Percentiles rank a stretch among this genome's conserved stretches.
These are phyloP conservation scores for Colletotrichum shisoi DNA, from an alignment of 2,329 filamentous ascomycete species.

Conservation along the genomic window DNA sequence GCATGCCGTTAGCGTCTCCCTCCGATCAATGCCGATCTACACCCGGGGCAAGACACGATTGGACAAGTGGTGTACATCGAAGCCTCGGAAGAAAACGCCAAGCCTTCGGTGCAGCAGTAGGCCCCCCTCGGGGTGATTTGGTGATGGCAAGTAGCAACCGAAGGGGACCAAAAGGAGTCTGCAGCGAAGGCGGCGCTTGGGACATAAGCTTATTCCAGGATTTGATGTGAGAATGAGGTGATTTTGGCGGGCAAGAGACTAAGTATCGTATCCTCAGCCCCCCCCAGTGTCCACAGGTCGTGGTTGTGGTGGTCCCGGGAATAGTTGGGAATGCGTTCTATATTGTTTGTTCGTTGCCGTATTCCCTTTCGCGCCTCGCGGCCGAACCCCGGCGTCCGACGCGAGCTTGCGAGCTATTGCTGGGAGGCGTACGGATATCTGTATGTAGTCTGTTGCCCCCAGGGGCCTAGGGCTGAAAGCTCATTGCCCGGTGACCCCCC, in stretches of 20 bases:
- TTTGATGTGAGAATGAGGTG: not conserved
- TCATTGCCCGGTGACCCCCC: not conserved
- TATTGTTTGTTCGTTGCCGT: no score
- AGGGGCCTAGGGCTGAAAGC: constrained; percentile 19
- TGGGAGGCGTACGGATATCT: no score
- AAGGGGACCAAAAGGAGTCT: not conserved
- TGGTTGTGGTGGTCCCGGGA: no score
- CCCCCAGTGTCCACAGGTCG: not conserved
- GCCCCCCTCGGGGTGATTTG: not conserved
- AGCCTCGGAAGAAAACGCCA: constrained; percentile 23
- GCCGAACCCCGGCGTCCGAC: no score
- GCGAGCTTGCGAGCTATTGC: no score
- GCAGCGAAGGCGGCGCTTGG: not conserved
- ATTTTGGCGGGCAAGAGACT: not conserved
- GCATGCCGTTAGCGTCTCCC: not conserved
- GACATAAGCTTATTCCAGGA: constrained; percentile 3
- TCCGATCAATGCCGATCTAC: not conserved
- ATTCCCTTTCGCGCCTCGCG: no score
- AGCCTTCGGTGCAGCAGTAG: constrained; percentile 22
- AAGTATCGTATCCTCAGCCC: no score
- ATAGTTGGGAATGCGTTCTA: no score
- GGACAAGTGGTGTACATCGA: constrained; percentile 1
- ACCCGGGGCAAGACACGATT: not conserved
- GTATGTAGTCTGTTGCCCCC: not conserved
- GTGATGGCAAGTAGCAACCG: not conserved